Conservation (phyloP, 2,329 filamentous ascomycete genomes). For the Aspergillaceae sp. region DNA sequence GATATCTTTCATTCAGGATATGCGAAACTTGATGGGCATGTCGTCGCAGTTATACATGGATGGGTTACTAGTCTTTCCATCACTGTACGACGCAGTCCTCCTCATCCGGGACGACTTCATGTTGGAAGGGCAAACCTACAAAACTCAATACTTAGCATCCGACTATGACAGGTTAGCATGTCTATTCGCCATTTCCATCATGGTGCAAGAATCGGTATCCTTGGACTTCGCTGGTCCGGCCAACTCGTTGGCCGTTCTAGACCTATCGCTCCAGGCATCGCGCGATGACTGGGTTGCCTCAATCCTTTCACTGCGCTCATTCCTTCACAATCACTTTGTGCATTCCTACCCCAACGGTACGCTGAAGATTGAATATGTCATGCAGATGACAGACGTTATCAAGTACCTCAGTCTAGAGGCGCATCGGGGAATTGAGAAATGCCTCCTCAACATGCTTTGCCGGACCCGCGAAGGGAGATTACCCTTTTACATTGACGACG, state of each 20-base stretch:
- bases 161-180: slow-evolving; percentile 8
- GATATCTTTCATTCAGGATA: slow-evolving; percentile 23
- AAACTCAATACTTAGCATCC: not conserved
- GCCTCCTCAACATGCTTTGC: slow-evolving; percentile 16
- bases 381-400: slow-evolving; percentile 12
- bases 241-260: slow-evolving; percentile 4
- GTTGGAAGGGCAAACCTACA: not conserved
- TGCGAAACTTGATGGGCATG: slow-evolving; percentile 20
- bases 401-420: slow-evolving; percentile 14
- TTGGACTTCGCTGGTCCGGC: not conserved
- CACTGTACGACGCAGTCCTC: slow-evolving; percentile 7
- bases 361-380: slow-evolving; percentile 9
- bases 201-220: slow-evolving; percentile 13
- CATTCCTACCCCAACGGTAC: slow-evolving; percentile 3
- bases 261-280: slow-evolving; percentile 3
- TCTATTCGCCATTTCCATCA: slow-evolving; percentile 12
- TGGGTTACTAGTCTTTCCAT: slow-evolving; percentile 9
- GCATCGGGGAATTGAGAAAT: slow-evolving; percentile 16
- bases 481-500: slow-evolving; percentile 7
- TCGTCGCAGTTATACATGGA: slow-evolving; percentile 4
- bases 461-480: slow-evolving; percentile 3
- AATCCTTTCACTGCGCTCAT: slow-evolving; percentile 4
- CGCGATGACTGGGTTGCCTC: slow-evolving; percentile 7
- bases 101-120: not conserved
- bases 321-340: slow-evolving; percentile 7